Base-by-base conservation (phyloP, 441 rosid genomes). In the Populus hybrid region DNA sequence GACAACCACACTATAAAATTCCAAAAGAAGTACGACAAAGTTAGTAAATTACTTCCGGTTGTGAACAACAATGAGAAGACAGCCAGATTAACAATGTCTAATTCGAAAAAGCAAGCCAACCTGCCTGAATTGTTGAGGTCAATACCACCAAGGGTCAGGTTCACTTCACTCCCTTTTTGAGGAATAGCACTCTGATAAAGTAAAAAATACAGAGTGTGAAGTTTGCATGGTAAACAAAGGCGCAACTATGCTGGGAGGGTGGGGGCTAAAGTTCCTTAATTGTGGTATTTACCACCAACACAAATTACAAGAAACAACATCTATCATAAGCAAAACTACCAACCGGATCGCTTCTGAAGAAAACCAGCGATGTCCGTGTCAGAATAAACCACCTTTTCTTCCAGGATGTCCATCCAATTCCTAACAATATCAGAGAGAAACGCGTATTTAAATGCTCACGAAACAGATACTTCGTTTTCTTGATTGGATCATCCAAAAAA, bases 121-220 rank as follows among this genome's bases (percentile, higher is more conserved):
- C 99, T 97, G 98, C 99, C 99, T 94, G 99, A 97, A 90, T 90
- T 97, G 99, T 97, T 94, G 91, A 97, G 99, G 86, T 97, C 99
- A 87, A 97, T 94, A 79, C 99, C 99, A 74, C 99, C 99, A 72
- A 97, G 98, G 70, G 94, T 97, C 85, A 93, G 88, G 88, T 97
- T 94, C 72, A 91, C 94, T 89, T 97, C 99, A 90, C 89, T 77
- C 64, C 99, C 99, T 82, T 81, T 94, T 87, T 89, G 98, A 78
- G 91, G 87, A 79, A 84, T 75, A 78, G 92, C 95, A 83, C 84
- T 94, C 99, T 97, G 95, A 82, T 83, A 70, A 81, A 82, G 77
- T 71, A 67, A 72, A 32, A 79, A 76, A 72, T 50, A 77, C 30
- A 72, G 70, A 36, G 67, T 30, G 69, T 87, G 69, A 85, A 81